Conservation (phyloP, 2,329 filamentous ascomycete genomes). For the Leptographium wingfieldii region DNA sequence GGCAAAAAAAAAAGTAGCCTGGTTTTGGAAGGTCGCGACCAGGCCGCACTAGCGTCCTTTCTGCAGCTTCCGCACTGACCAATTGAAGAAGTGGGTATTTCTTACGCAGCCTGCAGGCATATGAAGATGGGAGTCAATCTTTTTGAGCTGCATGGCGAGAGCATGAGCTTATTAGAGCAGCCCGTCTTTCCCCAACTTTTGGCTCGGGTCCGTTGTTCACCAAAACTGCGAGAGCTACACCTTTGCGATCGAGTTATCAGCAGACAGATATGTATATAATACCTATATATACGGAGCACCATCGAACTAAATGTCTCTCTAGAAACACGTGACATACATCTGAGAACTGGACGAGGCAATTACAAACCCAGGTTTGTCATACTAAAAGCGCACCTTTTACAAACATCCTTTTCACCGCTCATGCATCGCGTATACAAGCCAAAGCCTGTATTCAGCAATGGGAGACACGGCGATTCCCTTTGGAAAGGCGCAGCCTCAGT, state of each 20-base stretch:
- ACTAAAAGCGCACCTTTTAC: constrained; percentile 4
- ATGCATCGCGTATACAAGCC: neutral
- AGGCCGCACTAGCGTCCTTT: neutral
- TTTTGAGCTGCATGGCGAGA: neutral
- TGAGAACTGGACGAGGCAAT: neutral
- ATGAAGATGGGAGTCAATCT: neutral
- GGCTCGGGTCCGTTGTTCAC: neutral
- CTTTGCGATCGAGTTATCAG: too few species aligned
- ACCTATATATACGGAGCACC: too few species aligned
- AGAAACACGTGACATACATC: neutral
- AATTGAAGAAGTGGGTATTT: neutral
- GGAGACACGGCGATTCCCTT: neutral
- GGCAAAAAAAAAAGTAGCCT: too few species aligned
- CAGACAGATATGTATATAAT: too few species aligned
- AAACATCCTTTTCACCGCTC: constrained; percentile 1
- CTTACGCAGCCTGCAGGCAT: neutral
- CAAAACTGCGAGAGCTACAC: too few species aligned
- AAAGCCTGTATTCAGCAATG: neutral
- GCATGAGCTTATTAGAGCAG: neutral
- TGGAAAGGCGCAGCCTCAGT: neutral
- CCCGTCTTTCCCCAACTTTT: neutral
- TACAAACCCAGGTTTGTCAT: constrained; percentile 12
- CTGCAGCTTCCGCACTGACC: neutral
- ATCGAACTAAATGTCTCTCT: too few species aligned
- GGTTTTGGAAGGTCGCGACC: neutral